phyloP scores from a whole-genome alignment of 1,284 basidiomycete genomes.

The Microbotryomycetes sp. region DNA sequence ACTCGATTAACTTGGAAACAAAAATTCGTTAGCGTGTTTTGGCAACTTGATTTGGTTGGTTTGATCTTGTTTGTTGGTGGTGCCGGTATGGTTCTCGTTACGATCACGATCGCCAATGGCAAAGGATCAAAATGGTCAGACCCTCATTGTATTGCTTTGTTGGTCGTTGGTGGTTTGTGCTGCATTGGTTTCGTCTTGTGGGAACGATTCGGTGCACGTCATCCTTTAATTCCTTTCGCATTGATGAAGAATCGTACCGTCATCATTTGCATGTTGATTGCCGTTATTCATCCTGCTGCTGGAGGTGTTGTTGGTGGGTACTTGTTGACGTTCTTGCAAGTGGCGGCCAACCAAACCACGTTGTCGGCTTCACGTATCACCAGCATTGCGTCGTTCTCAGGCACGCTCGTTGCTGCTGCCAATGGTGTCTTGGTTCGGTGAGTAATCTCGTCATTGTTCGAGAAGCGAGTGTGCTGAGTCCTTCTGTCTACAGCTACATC shows the following conservation, averaged over 20 bases:
- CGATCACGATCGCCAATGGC: slow-evolving; percentile 42
- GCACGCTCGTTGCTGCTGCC: slow-evolving; percentile 36
- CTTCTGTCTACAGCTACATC: slow-evolving; percentile 16
- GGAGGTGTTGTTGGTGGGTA: slow-evolving; percentile 40
- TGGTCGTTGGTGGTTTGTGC: slow-evolving; percentile 38
- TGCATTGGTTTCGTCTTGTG: slow-evolving; percentile 38
- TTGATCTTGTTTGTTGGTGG: slow-evolving; percentile 41
- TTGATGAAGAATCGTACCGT: slow-evolving; percentile 41
- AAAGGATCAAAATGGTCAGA: slow-evolving; percentile 40
- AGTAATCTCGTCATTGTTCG: neutral
- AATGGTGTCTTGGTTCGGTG: slow-evolving; percentile 31
- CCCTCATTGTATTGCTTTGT: slow-evolving; percentile 41
- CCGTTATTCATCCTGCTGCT: slow-evolving; percentile 40
- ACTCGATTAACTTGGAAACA: neutral
- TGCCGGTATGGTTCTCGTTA: slow-evolving; percentile 41
- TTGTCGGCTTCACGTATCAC: slow-evolving; percentile 38
- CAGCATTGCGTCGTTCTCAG: slow-evolving; percentile 36
- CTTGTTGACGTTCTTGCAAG: slow-evolving; percentile 38
- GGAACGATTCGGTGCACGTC: slow-evolving; percentile 40
- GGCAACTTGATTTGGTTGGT: slow-evolving; percentile 43
- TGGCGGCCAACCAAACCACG: slow-evolving; percentile 37
- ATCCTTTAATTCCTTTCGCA: slow-evolving; percentile 41
- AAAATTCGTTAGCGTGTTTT: slow-evolving; percentile 33
- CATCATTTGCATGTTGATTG: slow-evolving; percentile 39
- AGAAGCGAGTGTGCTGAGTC: neutral